phyloP scores from a whole-genome alignment of 441 rosid species.

The Adansonia madagascariensis region DNA sequence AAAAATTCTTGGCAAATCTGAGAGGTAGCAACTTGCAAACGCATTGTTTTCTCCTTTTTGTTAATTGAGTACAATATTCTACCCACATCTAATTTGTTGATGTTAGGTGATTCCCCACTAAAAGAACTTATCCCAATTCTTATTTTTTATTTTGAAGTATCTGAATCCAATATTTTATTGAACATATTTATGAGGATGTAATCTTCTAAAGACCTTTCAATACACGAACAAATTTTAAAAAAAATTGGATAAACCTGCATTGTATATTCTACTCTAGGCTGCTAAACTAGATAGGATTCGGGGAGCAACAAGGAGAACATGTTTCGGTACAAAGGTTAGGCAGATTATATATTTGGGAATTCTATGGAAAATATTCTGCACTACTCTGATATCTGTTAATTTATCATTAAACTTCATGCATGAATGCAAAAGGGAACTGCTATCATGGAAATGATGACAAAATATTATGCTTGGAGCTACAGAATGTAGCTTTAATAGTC shows the following conservation, averaged over 20 bases:
- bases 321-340: not conserved
- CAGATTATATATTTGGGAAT: slow-evolving; percentile 10
- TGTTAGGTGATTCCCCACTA: slow-evolving; percentile 53
- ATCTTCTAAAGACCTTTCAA: too few relatives aligned
- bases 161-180: too few relatives aligned
- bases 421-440: not conserved
- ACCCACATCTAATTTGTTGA: too few relatives aligned
- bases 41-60: slow-evolving; percentile 33
- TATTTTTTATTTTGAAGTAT: too few relatives aligned
- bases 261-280: too few relatives aligned
- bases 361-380: slow-evolving; percentile 14
- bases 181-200: too few relatives aligned
- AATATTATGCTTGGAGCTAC: not conserved
- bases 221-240: slow-evolving; percentile 19
- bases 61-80: slow-evolving; percentile 31
- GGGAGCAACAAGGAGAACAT: slow-evolving; percentile 27
- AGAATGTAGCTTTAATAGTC: slow-evolving; percentile 14
- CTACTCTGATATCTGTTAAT: slow-evolving; percentile 12
- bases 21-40: slow-evolving; percentile 49
- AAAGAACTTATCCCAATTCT: slow-evolving; percentile 5
- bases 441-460: not conserved
- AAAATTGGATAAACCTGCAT: too few relatives aligned
- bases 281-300: slow-evolving; percentile 19
- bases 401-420: not conserved
- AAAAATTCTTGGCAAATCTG: slow-evolving; percentile 42